phyloP scores from a whole-genome alignment of 2,329 filamentous ascomycete genomes.

The Neonectria sp. region DNA sequence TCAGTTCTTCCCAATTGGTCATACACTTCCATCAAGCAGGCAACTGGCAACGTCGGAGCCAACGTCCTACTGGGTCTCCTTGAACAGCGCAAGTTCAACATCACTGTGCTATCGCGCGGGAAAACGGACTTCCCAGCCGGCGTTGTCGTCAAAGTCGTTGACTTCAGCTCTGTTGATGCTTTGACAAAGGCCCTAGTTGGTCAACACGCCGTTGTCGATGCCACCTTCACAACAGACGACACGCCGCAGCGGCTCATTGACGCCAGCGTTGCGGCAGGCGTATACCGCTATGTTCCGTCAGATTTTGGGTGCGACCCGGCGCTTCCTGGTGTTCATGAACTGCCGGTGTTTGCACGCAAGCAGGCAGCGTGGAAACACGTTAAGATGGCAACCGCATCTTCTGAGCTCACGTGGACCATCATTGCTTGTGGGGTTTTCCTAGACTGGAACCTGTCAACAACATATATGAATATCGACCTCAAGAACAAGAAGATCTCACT shows the following conservation, averaged over 20 bases:
- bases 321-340: not conserved
- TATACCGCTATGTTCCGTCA: not conserved
- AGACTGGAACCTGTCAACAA: not conserved
- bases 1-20: too few relatives aligned
- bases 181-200: not conserved
- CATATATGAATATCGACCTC: not conserved
- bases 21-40: too few relatives aligned
- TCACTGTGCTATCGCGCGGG: too few relatives aligned
- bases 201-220: not conserved
- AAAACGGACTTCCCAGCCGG: not conserved
- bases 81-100: too few relatives aligned
- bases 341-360: conserved; percentile 2
- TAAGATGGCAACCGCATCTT: not conserved
- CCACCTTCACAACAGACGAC: not conserved
- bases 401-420: not conserved
- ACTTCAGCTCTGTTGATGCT: not conserved
- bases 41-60: too few relatives aligned
- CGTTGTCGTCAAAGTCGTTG: not conserved
- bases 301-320: conserved; percentile 7
- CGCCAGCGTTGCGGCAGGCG: not conserved
- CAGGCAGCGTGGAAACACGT: not conserved
- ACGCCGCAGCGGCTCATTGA: not conserved
- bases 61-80: too few relatives aligned
- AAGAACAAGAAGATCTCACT: not conserved
- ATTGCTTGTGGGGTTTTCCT: conserved; percentile 5